Conservation (phyloP, 345 rosid genomes). For the Ceriops zippeliana region DNA sequence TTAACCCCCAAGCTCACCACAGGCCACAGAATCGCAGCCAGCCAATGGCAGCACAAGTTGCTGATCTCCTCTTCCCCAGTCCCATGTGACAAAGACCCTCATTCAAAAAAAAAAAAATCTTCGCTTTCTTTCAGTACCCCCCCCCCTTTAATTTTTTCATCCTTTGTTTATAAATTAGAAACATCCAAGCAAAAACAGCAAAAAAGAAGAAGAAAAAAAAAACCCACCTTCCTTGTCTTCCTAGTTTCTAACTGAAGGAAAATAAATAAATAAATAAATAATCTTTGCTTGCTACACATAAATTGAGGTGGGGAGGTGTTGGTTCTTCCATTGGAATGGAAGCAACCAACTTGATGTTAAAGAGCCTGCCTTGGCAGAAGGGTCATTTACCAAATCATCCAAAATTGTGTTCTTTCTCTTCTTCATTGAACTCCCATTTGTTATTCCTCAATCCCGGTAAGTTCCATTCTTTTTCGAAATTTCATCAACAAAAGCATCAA, state of each 20-base stretch:
- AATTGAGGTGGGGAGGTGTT: background rate
- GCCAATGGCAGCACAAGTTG: slow-evolving; percentile 41
- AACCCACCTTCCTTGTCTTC: background rate
- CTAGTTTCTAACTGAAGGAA: background rate
- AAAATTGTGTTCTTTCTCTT: slow-evolving; percentile 28
- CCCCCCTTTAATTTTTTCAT: background rate
- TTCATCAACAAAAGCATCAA: slow-evolving; percentile 15
- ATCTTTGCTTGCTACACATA: too few species aligned
- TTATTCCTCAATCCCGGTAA: slow-evolving; percentile 12
- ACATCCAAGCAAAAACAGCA: too few species aligned
- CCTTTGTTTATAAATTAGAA: background rate
- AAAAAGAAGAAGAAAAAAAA: too few species aligned
- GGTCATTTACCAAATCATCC: slow-evolving; percentile 16
- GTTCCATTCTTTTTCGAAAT: slow-evolving; percentile 9
- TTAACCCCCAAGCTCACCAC: slow-evolving; percentile 6
- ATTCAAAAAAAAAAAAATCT: background rate
- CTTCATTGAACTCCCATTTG: slow-evolving; percentile 36
- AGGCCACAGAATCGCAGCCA: slow-evolving; percentile 36
- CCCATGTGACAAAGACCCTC: slow-evolving; percentile 14
- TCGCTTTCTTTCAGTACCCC: background rate
- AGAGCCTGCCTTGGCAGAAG: slow-evolving; percentile 27
- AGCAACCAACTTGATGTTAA: slow-evolving; percentile 26
- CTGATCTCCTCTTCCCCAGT: slow-evolving; percentile 37
- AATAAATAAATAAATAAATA: background rate
- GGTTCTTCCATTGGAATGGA: slow-evolving; percentile 15